Evolutionary conservation across 192 early-diverging fungal genomes (phyloP), one percentile per base, ranked within the genome.

Genomic region (Coemansia sp.): DNA sequence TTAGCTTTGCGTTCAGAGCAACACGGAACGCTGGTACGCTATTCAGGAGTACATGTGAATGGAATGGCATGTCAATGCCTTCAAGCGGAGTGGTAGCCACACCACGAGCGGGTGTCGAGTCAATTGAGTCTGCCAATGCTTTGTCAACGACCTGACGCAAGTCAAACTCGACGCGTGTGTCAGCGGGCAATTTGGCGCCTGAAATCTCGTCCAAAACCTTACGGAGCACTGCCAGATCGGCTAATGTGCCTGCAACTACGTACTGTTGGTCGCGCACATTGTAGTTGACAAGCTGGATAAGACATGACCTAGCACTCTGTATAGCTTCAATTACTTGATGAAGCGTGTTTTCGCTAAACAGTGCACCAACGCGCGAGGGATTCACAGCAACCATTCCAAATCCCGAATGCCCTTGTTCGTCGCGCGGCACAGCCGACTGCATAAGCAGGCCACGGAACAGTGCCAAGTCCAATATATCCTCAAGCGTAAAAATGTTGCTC

Each of bases 371-470:
- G 67, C 91, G 89, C 52, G 87, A 82, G 35, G 94, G 94, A 77
- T 94, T 92, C 38, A 95, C 90, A 50, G 95, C 92, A 64, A 85
- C 89, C 95, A 98, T 98, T 67, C 91, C 94, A 72, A 94, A 98
- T 76, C 92, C 86, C 47, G 95, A 95, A 31, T 87, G 87, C 22
- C 93, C 93, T 17, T 84, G 57, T 1, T 66, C 61, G 61, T 96
- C 92, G 53, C 94, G 89, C 49, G 85, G 72, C 7, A 98, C 94
- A 25, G 94, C 92, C 29, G 89, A 86, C 85, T 97, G 95, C 95
- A 97, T 97, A 17, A 94, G 90, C 90, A 95, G 89, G 66, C 95
- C 95, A 67, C 95, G 90, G 84, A 92, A 97, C 74, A 97, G 95
- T 12, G 89, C 89, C 43, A 97, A 86, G 61, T 95, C 95, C 49